A percentile compares a stretch with the other conserved stretches of the same genome.
Evolutionary conservation across 257 asterid species (phyloP).

Genomic region (Gentiana dahurica): DNA sequence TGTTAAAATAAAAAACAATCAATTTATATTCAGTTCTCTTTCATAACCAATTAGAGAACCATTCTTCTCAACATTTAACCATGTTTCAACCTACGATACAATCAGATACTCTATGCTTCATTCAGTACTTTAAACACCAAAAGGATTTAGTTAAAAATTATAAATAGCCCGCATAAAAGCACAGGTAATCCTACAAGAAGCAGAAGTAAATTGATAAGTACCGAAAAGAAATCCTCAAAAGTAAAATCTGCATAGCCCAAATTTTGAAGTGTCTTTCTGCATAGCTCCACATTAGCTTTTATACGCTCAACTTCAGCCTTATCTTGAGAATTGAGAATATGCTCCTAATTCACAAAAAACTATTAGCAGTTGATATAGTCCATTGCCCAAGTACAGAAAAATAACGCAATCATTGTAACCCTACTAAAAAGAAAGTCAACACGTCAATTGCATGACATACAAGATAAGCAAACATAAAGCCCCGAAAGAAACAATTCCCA

Average conservation of each 20-base stretch:
- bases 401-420: too few species aligned
- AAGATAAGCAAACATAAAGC: slow-evolving; percentile 96
- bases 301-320: slow-evolving; percentile 65
- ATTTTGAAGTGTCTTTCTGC: slow-evolving; percentile 73
- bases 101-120: too few species aligned
- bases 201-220: slow-evolving; percentile 14
- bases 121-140: background rate
- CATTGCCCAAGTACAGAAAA: too few species aligned
- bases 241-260: slow-evolving; percentile 94
- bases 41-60: too few species aligned
- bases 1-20: too few species aligned
- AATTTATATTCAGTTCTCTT: too few species aligned
- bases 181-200: slow-evolving; percentile 5
- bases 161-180: background rate
- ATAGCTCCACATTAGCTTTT: slow-evolving; percentile 53
- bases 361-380: slow-evolving; percentile 16
- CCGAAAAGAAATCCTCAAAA: slow-evolving; percentile 90
- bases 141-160: background rate
- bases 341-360: slow-evolving; percentile 44
- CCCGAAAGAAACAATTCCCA: slow-evolving; percentile 94
- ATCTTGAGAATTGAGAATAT: slow-evolving; percentile 73
- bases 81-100: too few species aligned
- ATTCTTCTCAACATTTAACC: too few species aligned
- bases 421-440: background rate
- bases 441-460: slow-evolving; percentile 31